A percentile compares a stretch with the other conserved stretches of the same genome.
phyloP scores from a whole-genome alignment of 768 basidiomycete species.

The Leccinum rimulosum region DNA sequence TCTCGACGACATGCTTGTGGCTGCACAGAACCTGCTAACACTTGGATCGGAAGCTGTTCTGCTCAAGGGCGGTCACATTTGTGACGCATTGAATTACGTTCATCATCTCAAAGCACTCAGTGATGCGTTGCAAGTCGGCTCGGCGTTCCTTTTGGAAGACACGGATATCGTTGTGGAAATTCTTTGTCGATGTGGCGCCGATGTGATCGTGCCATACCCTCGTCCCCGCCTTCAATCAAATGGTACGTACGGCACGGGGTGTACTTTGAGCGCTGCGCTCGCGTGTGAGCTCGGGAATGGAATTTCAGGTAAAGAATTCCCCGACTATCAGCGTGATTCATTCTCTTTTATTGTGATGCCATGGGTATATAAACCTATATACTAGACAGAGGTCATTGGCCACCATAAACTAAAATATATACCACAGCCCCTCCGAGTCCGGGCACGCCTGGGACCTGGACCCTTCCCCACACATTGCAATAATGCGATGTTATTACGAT shows the following conservation, averaged over 20 bases:
- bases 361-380: too few relatives aligned
- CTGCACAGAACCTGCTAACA: conserved; percentile 46
- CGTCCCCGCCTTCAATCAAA: conserved; percentile 61
- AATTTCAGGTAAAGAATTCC: conserved; percentile 34
- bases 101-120: conserved; percentile 25
- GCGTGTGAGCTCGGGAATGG: conserved; percentile 61
- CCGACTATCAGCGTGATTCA: background rate
- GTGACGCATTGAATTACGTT: conserved; percentile 46
- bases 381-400: too few relatives aligned
- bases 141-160: conserved; percentile 47
- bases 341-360: background rate
- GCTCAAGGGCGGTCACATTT: conserved; percentile 84
- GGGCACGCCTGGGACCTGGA: too few relatives aligned
- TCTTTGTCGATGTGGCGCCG: conserved; percentile 31
- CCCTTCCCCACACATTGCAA: too few relatives aligned
- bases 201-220: conserved; percentile 48
- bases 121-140: conserved; percentile 38
- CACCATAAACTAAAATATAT: too few relatives aligned
- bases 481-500: too few relatives aligned
- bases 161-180: conserved; percentile 46
- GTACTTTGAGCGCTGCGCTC: conserved; percentile 84
- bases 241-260: conserved; percentile 91
- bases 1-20: conserved; percentile 59
- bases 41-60: conserved; percentile 60
- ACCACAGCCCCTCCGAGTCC: too few relatives aligned